Conservation (phyloP, 805 yeast genomes). For the Teunomyces funiuensis region DNA sequence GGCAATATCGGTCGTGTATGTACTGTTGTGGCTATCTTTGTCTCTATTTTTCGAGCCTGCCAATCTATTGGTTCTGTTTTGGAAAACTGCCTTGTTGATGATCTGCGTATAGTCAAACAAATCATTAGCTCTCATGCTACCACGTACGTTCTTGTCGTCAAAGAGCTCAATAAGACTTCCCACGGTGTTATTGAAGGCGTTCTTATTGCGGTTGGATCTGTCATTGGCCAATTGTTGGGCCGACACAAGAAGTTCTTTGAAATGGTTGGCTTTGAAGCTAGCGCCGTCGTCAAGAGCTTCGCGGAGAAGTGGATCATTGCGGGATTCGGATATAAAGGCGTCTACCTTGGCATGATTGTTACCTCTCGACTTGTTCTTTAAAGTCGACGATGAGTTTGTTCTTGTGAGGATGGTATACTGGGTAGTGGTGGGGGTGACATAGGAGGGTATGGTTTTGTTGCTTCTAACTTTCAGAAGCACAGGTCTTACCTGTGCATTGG, state of each 20-base stretch:
- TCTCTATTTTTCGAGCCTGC: constrained; percentile 36
- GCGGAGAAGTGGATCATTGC: constrained; percentile 23
- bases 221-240: constrained; percentile 17
- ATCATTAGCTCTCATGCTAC: constrained; percentile 18
- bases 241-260: constrained; percentile 28
- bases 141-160: constrained; percentile 18
- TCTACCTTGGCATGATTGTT: constrained; percentile 15
- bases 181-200: constrained; percentile 7
- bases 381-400: constrained; percentile 17
- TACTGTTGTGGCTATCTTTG: constrained; percentile 30
- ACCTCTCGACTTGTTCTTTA: constrained; percentile 2
- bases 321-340: constrained; percentile 18
- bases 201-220: constrained; percentile 8
- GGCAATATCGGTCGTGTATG: constrained; percentile 25
- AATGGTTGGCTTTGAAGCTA: constrained; percentile 22
- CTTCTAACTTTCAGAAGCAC: constrained; percentile 38
- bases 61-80: constrained; percentile 33
- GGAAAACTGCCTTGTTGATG: constrained; percentile 26
- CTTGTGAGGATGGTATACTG: constrained; percentile 13
- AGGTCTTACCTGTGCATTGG: constrained; percentile 40
- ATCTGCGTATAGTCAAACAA: constrained; percentile 21
- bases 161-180: constrained; percentile 6
- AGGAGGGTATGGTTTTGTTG: constrained; percentile 17
- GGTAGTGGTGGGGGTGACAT: constrained; percentile 1
- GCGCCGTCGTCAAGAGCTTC: constrained; percentile 20